Base-by-base conservation (phyloP, 176 grass and related monocot species). In the Triticum dicoccoides region DNA sequence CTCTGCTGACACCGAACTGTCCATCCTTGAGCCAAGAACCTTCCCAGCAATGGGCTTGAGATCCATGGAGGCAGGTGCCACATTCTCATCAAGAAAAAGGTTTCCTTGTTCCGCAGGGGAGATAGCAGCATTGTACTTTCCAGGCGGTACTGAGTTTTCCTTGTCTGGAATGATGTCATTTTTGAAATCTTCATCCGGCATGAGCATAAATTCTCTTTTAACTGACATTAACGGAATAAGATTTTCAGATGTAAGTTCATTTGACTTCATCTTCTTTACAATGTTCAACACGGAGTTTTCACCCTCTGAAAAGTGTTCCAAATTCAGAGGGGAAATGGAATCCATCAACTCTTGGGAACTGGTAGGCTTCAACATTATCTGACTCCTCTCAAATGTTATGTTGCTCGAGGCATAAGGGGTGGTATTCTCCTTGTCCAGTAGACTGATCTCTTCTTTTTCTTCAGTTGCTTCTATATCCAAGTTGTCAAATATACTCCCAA, bases 391-490 rank as follows among this genome's bases (percentile, higher is more conserved):
- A 47, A 64, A 64, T 84, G 67, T 82, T 77, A 86, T 88, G 69
- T 52, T 83, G 17, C 49, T 27, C 52, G 90, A 92, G 27, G 83
- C 41, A 72, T 78, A 34, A 9, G 87, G 90, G 32, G 58, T 95
- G 33, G 82, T 73, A 72, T 90, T 92, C 81, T 97, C 90, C 80
- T 89, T 89, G 80, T 91, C 88, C 20, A 83, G 39, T 85, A 42
- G 32, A 81, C 78, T 87, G 80, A 6, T 79, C 30, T 84, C 86
- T 88, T 94, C 77, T 51, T 88, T 82, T 64, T 62, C 87, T 78
- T 91, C 83, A 56, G 32, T 82, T 69, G 41, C 85, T 86, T 79
- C 72, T 11, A 34, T 79, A 86, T 83, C 64, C 62, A 82, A 84
- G 83, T 82, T 90, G 80, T 87, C 89, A 88, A 91, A 86, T 78